phyloP scores from a whole-genome alignment of 305 asterid genomes.

The Fraxinus latifolia region DNA sequence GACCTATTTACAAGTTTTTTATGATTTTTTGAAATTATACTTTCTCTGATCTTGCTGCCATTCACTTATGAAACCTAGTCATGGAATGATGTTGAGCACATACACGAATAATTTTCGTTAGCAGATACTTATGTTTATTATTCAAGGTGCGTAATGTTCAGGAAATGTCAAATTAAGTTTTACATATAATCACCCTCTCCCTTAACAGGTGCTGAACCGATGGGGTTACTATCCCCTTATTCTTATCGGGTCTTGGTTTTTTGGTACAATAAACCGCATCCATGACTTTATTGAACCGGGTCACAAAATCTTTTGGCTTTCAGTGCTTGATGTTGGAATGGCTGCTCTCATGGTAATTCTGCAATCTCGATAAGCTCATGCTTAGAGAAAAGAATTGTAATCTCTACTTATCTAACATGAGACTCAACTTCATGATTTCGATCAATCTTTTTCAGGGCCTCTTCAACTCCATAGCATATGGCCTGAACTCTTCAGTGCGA shows the following conservation, averaged over 20 bases:
- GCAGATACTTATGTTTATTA: not conserved
- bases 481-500: conserved; percentile 91
- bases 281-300: conserved; percentile 90
- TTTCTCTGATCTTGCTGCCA: conserved; percentile 4
- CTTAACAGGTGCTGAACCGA: conserved; percentile 67
- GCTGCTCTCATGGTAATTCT: conserved; percentile 86
- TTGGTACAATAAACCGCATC: conserved; percentile 91
- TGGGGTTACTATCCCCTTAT: conserved; percentile 99
- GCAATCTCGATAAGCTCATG: not conserved
- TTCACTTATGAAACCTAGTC: not conserved
- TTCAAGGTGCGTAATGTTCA: not conserved
- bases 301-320: conserved; percentile 92
- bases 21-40: not conserved
- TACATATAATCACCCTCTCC: conserved; percentile 11
- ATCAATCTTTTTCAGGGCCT: conserved; percentile 59
- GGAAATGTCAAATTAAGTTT: not conserved
- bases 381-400: not conserved
- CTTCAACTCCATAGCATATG: conserved; percentile 94
- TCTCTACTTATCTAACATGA: conserved; percentile 6
- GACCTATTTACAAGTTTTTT: not conserved
- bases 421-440: conserved; percentile 10
- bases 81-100: not conserved
- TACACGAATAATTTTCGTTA: not conserved
- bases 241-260: conserved; percentile 93
- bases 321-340: conserved; percentile 93